phyloP scores from a whole-genome alignment of 768 basidiomycete genomes.

The Podaxis sp. region DNA sequence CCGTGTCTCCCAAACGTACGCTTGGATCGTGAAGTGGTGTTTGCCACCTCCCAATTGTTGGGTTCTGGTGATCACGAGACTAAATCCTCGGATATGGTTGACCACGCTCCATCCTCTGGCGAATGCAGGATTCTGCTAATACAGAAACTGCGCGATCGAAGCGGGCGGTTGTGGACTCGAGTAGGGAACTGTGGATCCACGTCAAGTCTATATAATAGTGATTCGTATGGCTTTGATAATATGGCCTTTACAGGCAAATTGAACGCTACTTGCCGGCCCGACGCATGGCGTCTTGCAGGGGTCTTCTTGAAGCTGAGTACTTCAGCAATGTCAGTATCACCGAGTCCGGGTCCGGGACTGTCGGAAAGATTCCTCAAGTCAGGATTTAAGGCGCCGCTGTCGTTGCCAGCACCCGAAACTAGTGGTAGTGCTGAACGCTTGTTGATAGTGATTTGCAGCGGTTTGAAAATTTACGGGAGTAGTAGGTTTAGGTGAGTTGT shows the following conservation, averaged over 20 bases:
- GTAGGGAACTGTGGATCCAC: conserved; percentile 11
- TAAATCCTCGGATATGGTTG: conserved; percentile 7
- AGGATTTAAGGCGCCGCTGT: not conserved
- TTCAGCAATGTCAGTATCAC: not conserved
- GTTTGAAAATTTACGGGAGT: not conserved
- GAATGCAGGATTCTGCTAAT: not conserved
- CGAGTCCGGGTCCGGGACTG: too few species aligned
- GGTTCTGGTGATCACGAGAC: not conserved
- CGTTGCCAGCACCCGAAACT: too few species aligned
- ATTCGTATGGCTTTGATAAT: not conserved
- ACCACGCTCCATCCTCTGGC: not conserved
- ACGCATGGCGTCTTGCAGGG: not conserved
- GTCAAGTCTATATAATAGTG: not conserved
- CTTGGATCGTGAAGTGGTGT: conserved; percentile 1
- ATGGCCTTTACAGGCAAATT: not conserved
- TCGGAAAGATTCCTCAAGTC: too few species aligned
- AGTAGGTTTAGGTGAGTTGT: not conserved
- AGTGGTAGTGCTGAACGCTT: too few species aligned
- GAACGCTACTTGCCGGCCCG: not conserved
- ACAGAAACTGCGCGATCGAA: not conserved
- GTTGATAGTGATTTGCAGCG: too few species aligned
- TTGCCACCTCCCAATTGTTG: not conserved
- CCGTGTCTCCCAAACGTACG: not conserved
- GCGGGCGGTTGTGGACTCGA: conserved; percentile 9
- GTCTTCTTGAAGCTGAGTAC: not conserved